Base-by-base conservation (phyloP, 2,329 filamentous ascomycete genomes). In the Cladosporium halotolerans region DNA sequence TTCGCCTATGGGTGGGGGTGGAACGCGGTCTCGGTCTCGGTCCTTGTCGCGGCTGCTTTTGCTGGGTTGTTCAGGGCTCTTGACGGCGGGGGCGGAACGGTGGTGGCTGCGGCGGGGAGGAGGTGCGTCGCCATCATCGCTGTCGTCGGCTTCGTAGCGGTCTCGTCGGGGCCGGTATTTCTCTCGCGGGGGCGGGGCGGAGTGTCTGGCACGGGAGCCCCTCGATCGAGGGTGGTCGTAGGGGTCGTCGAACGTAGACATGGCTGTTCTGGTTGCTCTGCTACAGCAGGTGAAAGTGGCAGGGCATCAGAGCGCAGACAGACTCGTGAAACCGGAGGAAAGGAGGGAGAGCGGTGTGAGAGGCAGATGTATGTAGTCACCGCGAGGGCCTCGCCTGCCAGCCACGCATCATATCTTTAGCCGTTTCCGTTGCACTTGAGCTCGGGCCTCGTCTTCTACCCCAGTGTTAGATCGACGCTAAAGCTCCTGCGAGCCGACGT, bases 121-220 rank as follows among this genome's bases (percentile, higher is more conserved):
- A 16, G 14, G 16, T 13, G 36, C 23, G 23, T 53, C 43, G 38
- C 44, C 51, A 11, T 52, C 48, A 14, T 46, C 51, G 39, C 45
- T 46, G n/a, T 53, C 51, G 39, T 53, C 51, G 18, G 43, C 51
- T 28, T 46, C 51, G 36, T 53, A 53, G 23, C 44, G 46, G 32
- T 53, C 51, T 14, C 51, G 38, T 28, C 31, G 18, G 11, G 36
- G 51, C 19, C 48, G 39, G 10, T 42, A 32, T 19, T 44, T 18
- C 9, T 39, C 36, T 39, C 36, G 36, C 16, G 13, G 36, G 2
- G 36, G 36, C 2, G 16, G 36, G 36, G n/a, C 36, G 36, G 32
- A 19, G 33, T 32, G 23, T 34, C 32, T 42, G 28, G n/a, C 38
- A 2, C 31, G 51, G 18, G 28, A 46, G 43, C 43, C 38, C 28